These are phyloP conservation scores for Phycomyces nitens DNA, from an alignment of 192 early-diverging fungal species.

Conservation along the genomic window DNA sequence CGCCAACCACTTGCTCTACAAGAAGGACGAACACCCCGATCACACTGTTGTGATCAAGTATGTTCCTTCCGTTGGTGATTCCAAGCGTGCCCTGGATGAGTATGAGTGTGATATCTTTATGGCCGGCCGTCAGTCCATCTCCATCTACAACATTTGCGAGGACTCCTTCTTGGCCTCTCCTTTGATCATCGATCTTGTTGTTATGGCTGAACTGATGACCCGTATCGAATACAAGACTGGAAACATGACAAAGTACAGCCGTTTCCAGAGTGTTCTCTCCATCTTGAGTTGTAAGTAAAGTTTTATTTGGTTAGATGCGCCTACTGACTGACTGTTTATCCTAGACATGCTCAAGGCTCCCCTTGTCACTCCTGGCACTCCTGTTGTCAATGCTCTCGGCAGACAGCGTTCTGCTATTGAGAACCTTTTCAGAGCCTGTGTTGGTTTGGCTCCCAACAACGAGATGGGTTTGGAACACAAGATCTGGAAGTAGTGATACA, in stretches of 20 bases:
- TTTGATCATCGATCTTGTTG: constrained; percentile 93
- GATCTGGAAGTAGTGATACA: constrained; percentile 40
- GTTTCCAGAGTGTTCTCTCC: constrained; percentile 94
- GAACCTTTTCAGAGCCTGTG: constrained; percentile 95
- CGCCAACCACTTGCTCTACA: constrained; percentile 90
- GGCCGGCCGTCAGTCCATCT: constrained; percentile 96
- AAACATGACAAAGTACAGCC: constrained; percentile 68
- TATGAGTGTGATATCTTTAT: constrained; percentile 99
- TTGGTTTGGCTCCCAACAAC: constrained; percentile 92
- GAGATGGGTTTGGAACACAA: constrained; percentile 96
- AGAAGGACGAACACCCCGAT: constrained; percentile 65
- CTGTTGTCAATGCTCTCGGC: constrained; percentile 92
- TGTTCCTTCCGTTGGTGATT: constrained; percentile 92
- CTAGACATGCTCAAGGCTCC: constrained; percentile 95
- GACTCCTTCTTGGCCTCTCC: constrained; percentile 97
- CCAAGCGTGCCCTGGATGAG: constrained; percentile 97
- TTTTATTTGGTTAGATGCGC: not conserved
- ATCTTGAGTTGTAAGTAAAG: constrained; percentile 58
- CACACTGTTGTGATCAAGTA: constrained; percentile 97
- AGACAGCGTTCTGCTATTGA: constrained; percentile 97
- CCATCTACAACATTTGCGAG: constrained; percentile 98
- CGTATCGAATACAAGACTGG: constrained; percentile 88
- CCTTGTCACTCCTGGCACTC: constrained; percentile 86
- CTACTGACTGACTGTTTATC: constrained; percentile 1
- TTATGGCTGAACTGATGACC: constrained; percentile 96